Conservation (phyloP, 352 stramenopile genomes). For the Pythium dissimile region DNA sequence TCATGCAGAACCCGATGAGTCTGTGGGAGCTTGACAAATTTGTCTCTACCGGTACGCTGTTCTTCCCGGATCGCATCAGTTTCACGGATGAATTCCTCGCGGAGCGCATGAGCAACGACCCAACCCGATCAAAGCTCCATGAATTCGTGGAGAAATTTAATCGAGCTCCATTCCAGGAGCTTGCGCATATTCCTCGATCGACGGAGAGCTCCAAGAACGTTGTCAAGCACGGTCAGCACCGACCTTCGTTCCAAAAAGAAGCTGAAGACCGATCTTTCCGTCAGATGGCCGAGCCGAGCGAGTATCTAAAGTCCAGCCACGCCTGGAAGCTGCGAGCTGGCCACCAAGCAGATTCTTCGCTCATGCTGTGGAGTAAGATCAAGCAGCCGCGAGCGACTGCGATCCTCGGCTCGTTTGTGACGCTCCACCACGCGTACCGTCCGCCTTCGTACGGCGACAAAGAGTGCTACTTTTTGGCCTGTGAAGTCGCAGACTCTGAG, state of each 20-base stretch:
- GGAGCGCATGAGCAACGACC: slow-evolving; percentile 18
- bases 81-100: slow-evolving; percentile 39
- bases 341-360: slow-evolving; percentile 70
- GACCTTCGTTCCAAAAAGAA: slow-evolving; percentile 22
- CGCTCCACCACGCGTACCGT: slow-evolving; percentile 18
- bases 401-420: slow-evolving; percentile 49
- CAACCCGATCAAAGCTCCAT: slow-evolving; percentile 34
- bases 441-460: slow-evolving; percentile 65
- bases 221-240: slow-evolving; percentile 11
- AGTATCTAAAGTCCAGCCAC: slow-evolving; percentile 52
- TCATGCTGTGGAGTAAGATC: slow-evolving; percentile 69
- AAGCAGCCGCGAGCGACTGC: slow-evolving; percentile 54
- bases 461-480: slow-evolving; percentile 66
- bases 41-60: slow-evolving; percentile 49
- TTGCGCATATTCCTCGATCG: slow-evolving; percentile 31
- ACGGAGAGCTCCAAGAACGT: not conserved
- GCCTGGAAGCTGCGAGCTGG: slow-evolving; percentile 62
- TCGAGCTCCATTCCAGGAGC: slow-evolving; percentile 32
- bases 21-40: slow-evolving; percentile 58
- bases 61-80: slow-evolving; percentile 67
- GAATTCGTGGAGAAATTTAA: slow-evolving; percentile 57
- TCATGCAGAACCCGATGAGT: slow-evolving; percentile 52
- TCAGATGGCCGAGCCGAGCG: slow-evolving; percentile 38
- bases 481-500: slow-evolving; percentile 56
- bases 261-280: slow-evolving; percentile 22